Conservation (phyloP, 2,329 filamentous ascomycete species). For the Aspergillus tamarii region DNA sequence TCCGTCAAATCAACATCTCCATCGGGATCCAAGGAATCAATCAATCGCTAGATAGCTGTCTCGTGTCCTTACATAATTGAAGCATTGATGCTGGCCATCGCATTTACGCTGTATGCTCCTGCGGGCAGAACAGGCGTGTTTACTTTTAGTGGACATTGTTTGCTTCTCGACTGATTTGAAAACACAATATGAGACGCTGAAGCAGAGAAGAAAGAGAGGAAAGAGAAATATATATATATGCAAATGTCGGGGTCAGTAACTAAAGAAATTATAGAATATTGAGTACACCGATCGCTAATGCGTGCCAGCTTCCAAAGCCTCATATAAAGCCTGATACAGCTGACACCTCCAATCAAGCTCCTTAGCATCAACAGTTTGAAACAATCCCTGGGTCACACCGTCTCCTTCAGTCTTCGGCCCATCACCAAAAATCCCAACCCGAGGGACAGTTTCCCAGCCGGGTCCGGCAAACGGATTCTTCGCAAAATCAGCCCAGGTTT, state of each 20-base stretch:
- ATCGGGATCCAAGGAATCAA: too few species aligned
- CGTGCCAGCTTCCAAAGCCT: neutral
- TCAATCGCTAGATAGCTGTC: too few species aligned
- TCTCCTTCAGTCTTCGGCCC: constrained; percentile 15
- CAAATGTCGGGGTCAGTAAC: neutral
- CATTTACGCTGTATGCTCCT: too few species aligned
- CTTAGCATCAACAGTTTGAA: constrained; percentile 1
- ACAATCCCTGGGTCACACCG: constrained; percentile 12
- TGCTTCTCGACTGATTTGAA: too few species aligned
- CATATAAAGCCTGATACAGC: neutral
- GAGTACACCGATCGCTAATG: neutral
- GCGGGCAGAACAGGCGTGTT: too few species aligned
- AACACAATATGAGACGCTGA: too few species aligned
- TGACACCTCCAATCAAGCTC: neutral
- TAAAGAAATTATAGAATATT: neutral
- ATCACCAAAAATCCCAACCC: constrained; percentile 18
- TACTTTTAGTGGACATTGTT: too few species aligned
- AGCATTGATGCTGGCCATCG: too few species aligned
- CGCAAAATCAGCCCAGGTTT: constrained; percentile 31
- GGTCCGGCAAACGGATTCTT: constrained; percentile 29
- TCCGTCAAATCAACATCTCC: too few species aligned
- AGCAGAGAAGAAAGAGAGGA: too few species aligned
- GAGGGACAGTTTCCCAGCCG: constrained; percentile 22
- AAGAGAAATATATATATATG: too few species aligned
- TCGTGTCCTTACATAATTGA: too few species aligned